A percentile compares a stretch with the other conserved stretches of the same genome.
These are phyloP conservation scores for Rhodotorula graminis DNA, from an alignment of 768 basidiomycete genomes.

Conservation along the genomic window DNA sequence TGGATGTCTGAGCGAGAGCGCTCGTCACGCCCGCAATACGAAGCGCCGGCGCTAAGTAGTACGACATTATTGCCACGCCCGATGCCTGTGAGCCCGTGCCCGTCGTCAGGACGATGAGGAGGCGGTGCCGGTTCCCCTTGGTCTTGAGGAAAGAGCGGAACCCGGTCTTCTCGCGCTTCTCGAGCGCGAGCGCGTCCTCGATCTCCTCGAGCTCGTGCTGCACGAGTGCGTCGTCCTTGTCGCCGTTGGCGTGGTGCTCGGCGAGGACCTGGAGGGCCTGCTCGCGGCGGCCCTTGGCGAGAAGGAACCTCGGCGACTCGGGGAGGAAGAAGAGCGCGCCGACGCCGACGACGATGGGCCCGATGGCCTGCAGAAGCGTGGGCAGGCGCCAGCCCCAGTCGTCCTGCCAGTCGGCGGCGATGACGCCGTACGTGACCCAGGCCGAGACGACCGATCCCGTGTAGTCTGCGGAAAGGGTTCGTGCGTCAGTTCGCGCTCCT, in stretches of 20 bases:
- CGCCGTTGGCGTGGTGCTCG: conserved; percentile 76
- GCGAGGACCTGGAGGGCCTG: conserved; percentile 68
- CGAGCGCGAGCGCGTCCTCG: conserved; percentile 44
- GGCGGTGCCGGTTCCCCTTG: conserved; percentile 39
- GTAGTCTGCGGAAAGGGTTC: not conserved
- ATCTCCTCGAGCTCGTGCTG: conserved; percentile 49
- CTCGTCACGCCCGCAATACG: conserved; percentile 43
- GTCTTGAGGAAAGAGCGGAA: conserved; percentile 11
- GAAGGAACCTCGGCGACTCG: conserved; percentile 76
- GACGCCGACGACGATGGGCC: conserved; percentile 61
- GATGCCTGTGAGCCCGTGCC: not conserved
- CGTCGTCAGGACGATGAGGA: conserved; percentile 6
- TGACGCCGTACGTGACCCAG: conserved; percentile 5
- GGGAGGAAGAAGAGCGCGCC: conserved; percentile 56
- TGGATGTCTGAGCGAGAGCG: conserved; percentile 23
- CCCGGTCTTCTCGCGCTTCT: conserved; percentile 40
- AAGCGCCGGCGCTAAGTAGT: conserved; percentile 43
- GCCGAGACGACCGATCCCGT: conserved; percentile 1
- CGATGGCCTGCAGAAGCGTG: conserved; percentile 61
- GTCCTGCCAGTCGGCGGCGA: not conserved
- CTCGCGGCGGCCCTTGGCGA: conserved; percentile 67
- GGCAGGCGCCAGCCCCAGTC: conserved; percentile 51
- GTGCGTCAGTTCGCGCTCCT: no score
- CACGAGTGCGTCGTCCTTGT: conserved; percentile 47
- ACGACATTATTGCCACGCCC: no score